phyloP scores from a whole-genome alignment of 78 protist genomes.

The Dictyostelium firmibasis region DNA sequence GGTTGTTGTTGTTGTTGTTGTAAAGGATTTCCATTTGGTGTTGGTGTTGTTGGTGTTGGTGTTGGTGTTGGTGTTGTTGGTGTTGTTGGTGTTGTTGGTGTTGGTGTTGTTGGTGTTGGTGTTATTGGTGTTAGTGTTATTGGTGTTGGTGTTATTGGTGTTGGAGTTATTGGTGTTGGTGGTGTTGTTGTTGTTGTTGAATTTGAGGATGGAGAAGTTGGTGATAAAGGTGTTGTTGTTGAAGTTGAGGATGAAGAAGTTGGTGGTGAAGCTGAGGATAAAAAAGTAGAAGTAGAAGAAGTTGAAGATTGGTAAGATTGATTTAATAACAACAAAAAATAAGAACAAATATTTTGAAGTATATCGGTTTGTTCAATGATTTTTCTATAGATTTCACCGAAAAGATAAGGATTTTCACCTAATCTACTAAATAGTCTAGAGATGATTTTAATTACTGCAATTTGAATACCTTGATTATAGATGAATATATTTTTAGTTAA shows the following conservation, averaged over 20 bases:
- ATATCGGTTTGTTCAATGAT: conserved; percentile 39
- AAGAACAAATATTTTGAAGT: conserved; percentile 11
- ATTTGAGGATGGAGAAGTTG: too few species aligned
- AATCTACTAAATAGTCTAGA: conserved; percentile 6
- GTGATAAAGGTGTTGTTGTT: neutral
- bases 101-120: neutral
- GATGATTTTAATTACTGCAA: neutral
- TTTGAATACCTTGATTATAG: conserved; percentile 12
- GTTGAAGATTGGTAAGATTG: neutral
- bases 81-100: neutral
- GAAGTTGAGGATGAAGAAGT: neutral
- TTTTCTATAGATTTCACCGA: conserved; percentile 18
- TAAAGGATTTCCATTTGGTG: neutral
- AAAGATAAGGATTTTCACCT: conserved; percentile 28
- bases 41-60: neutral
- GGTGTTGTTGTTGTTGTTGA: neutral
- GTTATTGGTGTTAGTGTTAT: neutral
- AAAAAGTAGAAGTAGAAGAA: neutral
- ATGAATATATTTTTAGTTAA: conserved; percentile 1
- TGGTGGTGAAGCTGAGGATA: neutral
- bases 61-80: neutral
- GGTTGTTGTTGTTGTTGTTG: neutral
- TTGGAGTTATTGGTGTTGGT: neutral
- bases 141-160: neutral
- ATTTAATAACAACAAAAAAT: neutral